These are phyloP conservation scores for Entomophthora muscae DNA, from an alignment of 371 early-diverging fungal species.

Conservation along the genomic window DNA sequence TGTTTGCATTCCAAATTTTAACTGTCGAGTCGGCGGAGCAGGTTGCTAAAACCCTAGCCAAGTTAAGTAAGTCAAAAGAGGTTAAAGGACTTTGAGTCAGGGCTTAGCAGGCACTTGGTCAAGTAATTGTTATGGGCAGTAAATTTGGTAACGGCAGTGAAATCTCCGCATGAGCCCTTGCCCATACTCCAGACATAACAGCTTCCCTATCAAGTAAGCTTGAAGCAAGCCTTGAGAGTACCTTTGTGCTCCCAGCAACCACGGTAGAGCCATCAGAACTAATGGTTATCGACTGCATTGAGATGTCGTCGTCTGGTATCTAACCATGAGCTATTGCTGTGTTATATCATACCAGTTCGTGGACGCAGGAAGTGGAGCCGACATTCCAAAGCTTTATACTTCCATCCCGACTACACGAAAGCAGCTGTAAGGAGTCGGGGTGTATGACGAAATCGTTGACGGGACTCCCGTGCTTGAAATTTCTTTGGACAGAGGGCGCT, in stretches of 20 bases:
- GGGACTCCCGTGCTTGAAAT: conserved; percentile 67
- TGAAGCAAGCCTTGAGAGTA: no score
- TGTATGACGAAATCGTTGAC: conserved; percentile 91
- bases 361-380: conserved; percentile 69
- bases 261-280: conserved; percentile 49
- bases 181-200: conserved; percentile 72
- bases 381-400: conserved; percentile 85
- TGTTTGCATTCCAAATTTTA: conserved; percentile 46
- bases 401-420: conserved; percentile 88
- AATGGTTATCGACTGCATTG: conserved; percentile 79
- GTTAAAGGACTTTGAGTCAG: no score
- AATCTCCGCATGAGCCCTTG: conserved; percentile 20
- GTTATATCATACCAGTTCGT: conserved; percentile 37
- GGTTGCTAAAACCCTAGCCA: conserved; percentile 61
- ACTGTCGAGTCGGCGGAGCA: conserved; percentile 71
- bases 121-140: conserved; percentile 66
- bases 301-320: conserved; percentile 71
- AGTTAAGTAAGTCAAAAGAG: conserved; percentile 62
- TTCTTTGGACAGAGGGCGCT: conserved; percentile 56
- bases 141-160: conserved; percentile 48
- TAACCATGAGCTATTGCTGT: conserved; percentile 8
- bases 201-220: conserved; percentile 44
- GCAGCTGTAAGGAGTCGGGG: conserved; percentile 82
- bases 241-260: not conserved
- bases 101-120: no score